Evolutionary conservation across 2,329 filamentous ascomycete genomes (phyloP), one percentile per base, ranked within the genome.

Genomic region (Penicillium vulpinum): DNA sequence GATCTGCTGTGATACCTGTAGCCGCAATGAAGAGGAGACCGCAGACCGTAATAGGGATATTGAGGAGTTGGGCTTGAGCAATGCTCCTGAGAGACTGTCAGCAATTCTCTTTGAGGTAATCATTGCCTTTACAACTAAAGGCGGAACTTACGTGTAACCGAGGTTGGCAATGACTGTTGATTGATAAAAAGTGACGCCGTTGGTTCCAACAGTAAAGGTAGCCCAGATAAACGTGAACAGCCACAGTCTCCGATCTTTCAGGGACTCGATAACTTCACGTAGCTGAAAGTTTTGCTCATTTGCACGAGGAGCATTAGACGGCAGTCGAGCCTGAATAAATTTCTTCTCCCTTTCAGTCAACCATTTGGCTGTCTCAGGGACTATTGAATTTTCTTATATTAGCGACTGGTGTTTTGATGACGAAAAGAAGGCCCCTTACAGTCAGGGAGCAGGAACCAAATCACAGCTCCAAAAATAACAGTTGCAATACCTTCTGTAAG

Each of bases 31-130:
- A 71, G 21, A 77, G 33, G 38, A 80, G 69, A 2, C 74, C 72
- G 10, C 77, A 66, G 15, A 78, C 68, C 0, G 79, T 75, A 24
- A 78, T 77, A 1, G 79, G 79, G 15, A 82, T 72, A 58, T 81
- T 82, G 44, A 82, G 76, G 0, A 83, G 73, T 59, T 82, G 80
- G 3, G 76, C 75, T 45, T 74, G 67, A 1, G 78, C 78, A 45
- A 82, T 80, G 10, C 71, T 75, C 18, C 73, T 79, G 33, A 3
- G 8, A 39, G 18, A 6, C 5, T 13, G 38, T 57, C 22, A 59
- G 44, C 10, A 18, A 28, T 18, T 10, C 29, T 4, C 7, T 1
- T 10, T 22, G 16, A 18, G 15, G 11, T 44, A 11, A 24, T 6
- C 4, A 21, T 36, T 16, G 16, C n/a, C 16, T 18, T 24, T 36